Conservation (phyloP, 2,329 filamentous ascomycete genomes). For the Apiospora arundinis region DNA sequence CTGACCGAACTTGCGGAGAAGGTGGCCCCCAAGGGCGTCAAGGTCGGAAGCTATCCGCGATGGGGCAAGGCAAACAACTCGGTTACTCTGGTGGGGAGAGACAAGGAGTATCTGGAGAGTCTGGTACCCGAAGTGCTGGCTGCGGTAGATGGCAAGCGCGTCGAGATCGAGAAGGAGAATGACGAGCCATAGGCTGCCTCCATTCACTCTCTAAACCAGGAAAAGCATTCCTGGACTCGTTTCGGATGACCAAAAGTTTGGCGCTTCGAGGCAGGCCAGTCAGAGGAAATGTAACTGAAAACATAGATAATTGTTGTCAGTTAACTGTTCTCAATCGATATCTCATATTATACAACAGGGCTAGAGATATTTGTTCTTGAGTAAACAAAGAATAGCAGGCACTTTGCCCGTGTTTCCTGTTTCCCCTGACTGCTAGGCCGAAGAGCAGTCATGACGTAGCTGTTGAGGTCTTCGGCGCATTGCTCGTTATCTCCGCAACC, state of each 20-base stretch:
- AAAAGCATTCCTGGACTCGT: not conserved
- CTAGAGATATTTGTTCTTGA: not conserved
- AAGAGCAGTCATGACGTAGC: not conserved
- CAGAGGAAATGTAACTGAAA: too few species aligned
- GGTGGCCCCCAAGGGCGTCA: slow-evolving; percentile 79
- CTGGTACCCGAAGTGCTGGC: slow-evolving; percentile 79
- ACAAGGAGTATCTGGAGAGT: slow-evolving; percentile 78
- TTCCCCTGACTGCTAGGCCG: not conserved
- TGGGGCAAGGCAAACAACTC: slow-evolving; percentile 91
- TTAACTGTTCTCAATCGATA: too few species aligned
- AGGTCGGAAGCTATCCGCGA: slow-evolving; percentile 93
- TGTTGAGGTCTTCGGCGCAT: not conserved
- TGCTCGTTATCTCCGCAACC: not conserved
- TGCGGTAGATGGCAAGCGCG: slow-evolving; percentile 75
- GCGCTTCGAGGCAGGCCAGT: too few species aligned
- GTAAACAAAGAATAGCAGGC: not conserved
- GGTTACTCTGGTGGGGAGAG: slow-evolving; percentile 83
- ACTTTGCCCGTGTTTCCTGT: not conserved
- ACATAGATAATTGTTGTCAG: too few species aligned
- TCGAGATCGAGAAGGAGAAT: slow-evolving; percentile 74
- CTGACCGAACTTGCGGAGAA: slow-evolving; percentile 79
- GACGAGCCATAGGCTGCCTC: slow-evolving; percentile 48
- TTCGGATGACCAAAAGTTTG: not conserved
- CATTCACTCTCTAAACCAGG: not conserved
- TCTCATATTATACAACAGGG: too few species aligned